phyloP scores from a whole-genome alignment of 768 basidiomycete genomes.

The Phylloporus sp. region DNA sequence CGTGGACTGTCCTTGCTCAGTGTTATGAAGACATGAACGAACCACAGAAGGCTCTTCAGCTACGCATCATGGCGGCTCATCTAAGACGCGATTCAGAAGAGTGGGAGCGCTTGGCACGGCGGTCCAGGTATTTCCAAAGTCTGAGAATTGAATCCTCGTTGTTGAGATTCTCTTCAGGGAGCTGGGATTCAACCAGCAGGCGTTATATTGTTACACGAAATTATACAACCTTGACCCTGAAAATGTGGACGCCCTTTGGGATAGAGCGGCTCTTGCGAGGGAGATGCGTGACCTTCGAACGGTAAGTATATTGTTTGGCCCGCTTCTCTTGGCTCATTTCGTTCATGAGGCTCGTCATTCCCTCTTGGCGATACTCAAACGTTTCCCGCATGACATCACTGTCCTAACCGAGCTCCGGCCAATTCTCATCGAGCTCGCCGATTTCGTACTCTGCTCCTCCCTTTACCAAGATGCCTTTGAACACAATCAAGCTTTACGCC shows the following conservation, averaged over 20 bases:
- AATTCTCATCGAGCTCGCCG: constrained; percentile 50
- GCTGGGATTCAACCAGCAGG: constrained; percentile 75
- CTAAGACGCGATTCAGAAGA: constrained; percentile 78
- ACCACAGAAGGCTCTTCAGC: constrained; percentile 67
- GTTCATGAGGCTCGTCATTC: constrained; percentile 25
- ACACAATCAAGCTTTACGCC: constrained; percentile 47
- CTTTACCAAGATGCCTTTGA: constrained; percentile 75
- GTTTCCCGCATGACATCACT: constrained; percentile 61
- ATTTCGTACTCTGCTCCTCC: constrained; percentile 57
- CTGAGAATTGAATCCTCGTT: constrained; percentile 52
- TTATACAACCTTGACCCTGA: constrained; percentile 72
- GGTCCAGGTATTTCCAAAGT: constrained; percentile 58
- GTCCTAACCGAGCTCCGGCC: constrained; percentile 73
- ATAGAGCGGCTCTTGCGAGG: constrained; percentile 77
- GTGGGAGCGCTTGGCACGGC: constrained; percentile 77
- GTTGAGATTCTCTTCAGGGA: constrained; percentile 58
- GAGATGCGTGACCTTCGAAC: constrained; percentile 67
- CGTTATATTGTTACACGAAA: constrained; percentile 88
- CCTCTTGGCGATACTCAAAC: constrained; percentile 24
- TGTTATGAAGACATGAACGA: constrained; percentile 76
- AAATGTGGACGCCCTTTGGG: constrained; percentile 87
- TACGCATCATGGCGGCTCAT: constrained; percentile 89
- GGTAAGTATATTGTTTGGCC: constrained; percentile 36
- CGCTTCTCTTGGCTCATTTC: neutral
- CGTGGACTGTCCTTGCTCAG: constrained; percentile 87